Conservation (phyloP, 1,139 yeast species). For the Geotrichum klebahnii region DNA sequence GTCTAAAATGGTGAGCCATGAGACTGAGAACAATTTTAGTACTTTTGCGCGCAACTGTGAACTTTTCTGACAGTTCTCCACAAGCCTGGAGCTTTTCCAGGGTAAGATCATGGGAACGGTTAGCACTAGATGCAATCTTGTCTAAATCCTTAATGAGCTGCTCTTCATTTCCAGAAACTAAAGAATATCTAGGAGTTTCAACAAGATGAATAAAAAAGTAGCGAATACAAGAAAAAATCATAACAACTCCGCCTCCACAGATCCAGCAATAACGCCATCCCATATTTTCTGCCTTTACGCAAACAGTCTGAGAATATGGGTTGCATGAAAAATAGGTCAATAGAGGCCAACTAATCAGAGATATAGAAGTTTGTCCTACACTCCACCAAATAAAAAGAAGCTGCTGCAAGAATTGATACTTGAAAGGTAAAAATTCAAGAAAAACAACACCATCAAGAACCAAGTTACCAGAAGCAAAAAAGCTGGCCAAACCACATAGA, state of each 20-base stretch:
- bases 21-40: no score
- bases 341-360: slow-evolving; percentile 53
- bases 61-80: slow-evolving; percentile 35
- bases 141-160: slow-evolving; percentile 40
- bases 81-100: slow-evolving; percentile 46
- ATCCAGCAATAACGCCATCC: slow-evolving; percentile 63
- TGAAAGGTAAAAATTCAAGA: slow-evolving; percentile 54
- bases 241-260: slow-evolving; percentile 51
- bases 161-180: slow-evolving; percentile 50
- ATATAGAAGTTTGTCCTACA: slow-evolving; percentile 55
- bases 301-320: slow-evolving; percentile 39
- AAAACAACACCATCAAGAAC: slow-evolving; percentile 59
- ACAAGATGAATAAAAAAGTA: slow-evolving; percentile 47
- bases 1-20: no score
- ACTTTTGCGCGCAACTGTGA: no score
- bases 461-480: slow-evolving; percentile 53
- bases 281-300: slow-evolving; percentile 48
- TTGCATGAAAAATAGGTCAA: slow-evolving; percentile 49
- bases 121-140: slow-evolving; percentile 27
- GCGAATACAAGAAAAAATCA: slow-evolving; percentile 49
- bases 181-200: slow-evolving; percentile 57
- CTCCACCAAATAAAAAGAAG: slow-evolving; percentile 61
- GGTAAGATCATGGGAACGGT: slow-evolving; percentile 27
- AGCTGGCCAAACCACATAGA: slow-evolving; percentile 42
- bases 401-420: slow-evolving; percentile 52